phyloP scores from a whole-genome alignment of 306 rosid species.

The peach (Prunus persica) region Prunus_persica_NCBIv2 NC_034015.1:5357001-5357500 shows the following conservation, averaged over 20 bases:
- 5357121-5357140: not conserved
- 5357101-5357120: not conserved
- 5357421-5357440: not conserved
- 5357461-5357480: not conserved
- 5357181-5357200: not conserved
- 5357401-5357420: not conserved
- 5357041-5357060: not conserved
- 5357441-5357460: slow-evolving; percentile 1
- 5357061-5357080: not conserved
- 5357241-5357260: not conserved
- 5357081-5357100: not conserved
- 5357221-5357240: not conserved
- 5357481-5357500: too few relatives aligned
- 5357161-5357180: not conserved
- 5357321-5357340: not conserved
- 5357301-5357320: not conserved
- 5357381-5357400: not conserved
- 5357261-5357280: not conserved
- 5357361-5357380: not conserved
- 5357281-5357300: not conserved
- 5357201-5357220: not conserved
- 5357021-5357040: not conserved
- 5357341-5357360: not conserved
- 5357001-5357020: too few relatives aligned
- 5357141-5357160: not conserved